These are phyloP conservation scores for Fusarium udum DNA, from an alignment of 2,329 filamentous ascomycete genomes.

Conservation along the genomic window DNA sequence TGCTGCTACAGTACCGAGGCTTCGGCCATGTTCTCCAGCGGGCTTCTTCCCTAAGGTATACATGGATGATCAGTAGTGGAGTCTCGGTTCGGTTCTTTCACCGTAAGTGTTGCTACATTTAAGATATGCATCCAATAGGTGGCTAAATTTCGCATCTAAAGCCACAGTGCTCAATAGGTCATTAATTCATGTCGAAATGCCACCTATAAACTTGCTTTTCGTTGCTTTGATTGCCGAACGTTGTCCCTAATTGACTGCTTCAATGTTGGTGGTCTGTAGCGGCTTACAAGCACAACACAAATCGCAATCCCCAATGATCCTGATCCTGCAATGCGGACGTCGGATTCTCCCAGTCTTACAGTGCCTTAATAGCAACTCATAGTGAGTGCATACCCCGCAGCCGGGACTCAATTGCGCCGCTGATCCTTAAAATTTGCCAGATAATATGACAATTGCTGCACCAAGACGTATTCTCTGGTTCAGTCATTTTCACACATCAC, in stretches of 20 bases:
- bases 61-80: not conserved
- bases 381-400: not conserved
- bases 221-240: not conserved
- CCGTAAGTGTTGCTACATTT: not conserved
- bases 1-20: not conserved
- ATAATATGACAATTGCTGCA: not conserved
- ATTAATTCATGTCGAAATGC: not conserved
- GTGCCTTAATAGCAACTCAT: fast-evolving
- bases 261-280: not conserved
- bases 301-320: not conserved
- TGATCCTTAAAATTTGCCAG: not conserved
- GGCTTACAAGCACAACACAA: not conserved
- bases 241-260: not conserved
- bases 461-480: not conserved
- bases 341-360: not conserved
- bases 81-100: not conserved
- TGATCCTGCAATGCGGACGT: not conserved
- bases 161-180: not conserved
- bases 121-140: too few species aligned
- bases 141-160: not conserved
- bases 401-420: not conserved
- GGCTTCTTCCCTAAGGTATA: not conserved
- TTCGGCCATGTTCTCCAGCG: not conserved
- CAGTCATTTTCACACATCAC: not conserved
- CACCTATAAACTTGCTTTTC: fast-evolving